Base-by-base conservation (phyloP, 78 protist species). In the Dictyostelium capitatum region DNA sequence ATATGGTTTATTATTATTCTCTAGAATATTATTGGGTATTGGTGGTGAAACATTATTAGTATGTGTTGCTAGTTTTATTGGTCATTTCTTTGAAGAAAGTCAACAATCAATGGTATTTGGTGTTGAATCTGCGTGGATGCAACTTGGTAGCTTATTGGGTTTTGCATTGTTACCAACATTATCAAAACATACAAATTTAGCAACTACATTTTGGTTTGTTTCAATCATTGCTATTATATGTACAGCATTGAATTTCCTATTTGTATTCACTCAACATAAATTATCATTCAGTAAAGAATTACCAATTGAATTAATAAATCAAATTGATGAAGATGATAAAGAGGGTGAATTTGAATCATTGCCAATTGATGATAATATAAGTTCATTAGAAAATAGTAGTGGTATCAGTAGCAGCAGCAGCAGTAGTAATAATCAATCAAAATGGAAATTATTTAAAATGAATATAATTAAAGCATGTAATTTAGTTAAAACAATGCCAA, bases 21-120 rank as follows among this genome's bases (percentile, higher is more conserved):
- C 84, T 47, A 87, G 75, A 48, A 72, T 85, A 10, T 15, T 87
- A 12, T 50, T 87, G 20, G 93, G 93, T 11, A 67, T 87, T 7
- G 93, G 93, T 30, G 93, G 93, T 51, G 93, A 87, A 30, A 41
- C 85, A 4, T 7, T 74, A 19, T 19, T 87, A 15, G 93, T 87
- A 15, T 87, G 93, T 64, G 23, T 87, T 0, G 80, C 48, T n/a
- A 19, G 78, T 4, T 87, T 77, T 11, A 77, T 87, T 11, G 20
- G 79, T 15, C 14, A 74, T 64, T 64, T 73, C 56, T 87, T 77
- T 51, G 41, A 41, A 25, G 20, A 37, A 8, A 64, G 69, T 0
- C 73, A 87, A 11, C 32, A 57, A 10, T 57, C 84, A 32, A 64
- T 87, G 43, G 30, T 87, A 15, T 32, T 77, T 14, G 93, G 84